Evolutionary conservation across 1,284 basidiomycete species (phyloP), one percentile per base, ranked within the genome.

Genomic region (Rhodotorula sp.): DNA sequence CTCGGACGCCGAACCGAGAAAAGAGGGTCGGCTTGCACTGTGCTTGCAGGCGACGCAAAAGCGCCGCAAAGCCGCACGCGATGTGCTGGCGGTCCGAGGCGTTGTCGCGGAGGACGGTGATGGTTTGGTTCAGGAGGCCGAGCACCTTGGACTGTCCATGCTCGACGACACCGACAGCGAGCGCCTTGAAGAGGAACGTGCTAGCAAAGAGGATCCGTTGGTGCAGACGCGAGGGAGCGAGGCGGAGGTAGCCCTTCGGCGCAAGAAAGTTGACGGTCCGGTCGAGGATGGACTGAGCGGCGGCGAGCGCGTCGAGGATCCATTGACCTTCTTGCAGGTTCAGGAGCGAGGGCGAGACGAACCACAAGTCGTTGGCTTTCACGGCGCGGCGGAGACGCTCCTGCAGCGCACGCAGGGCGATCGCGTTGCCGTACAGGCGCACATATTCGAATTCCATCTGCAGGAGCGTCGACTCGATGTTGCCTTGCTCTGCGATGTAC

Each of bases 261-360:
- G 62, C 62, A 55, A 75, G 69, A 63, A 69, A 68, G 49, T 51
- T 58, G 69, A 73, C 69, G 4, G 73, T 75, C 2, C 68, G 69
- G 26, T 70, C 67, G 20, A 75, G 60, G 54, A 73, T 73, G 17
- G 73, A 73, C 29, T 75, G 73, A 1, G 73, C 73, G 10, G 73
- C 73, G 4, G 71, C 69, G 56, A 75, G 71, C 7, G 71, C 69
- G 55, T 75, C 73, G 62, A 75, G 68, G n/a, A 71, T 65, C 71
- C 71, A 75, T 24, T 69, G 71, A 4, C 73, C 73, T 62, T 75
- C 73, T 45, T 73, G 71, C 22, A 75, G 65, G 68, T 75, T 75
- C 22, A 75, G 73, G 30, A 75, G 61, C 57, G 71, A 73, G 8
- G 73, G 73, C 45, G 71, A 68, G 18, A 72, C 68, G 60, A 73